Conservation (phyloP, 345 rosid genomes). For the Rhizophora mangle region DNA sequence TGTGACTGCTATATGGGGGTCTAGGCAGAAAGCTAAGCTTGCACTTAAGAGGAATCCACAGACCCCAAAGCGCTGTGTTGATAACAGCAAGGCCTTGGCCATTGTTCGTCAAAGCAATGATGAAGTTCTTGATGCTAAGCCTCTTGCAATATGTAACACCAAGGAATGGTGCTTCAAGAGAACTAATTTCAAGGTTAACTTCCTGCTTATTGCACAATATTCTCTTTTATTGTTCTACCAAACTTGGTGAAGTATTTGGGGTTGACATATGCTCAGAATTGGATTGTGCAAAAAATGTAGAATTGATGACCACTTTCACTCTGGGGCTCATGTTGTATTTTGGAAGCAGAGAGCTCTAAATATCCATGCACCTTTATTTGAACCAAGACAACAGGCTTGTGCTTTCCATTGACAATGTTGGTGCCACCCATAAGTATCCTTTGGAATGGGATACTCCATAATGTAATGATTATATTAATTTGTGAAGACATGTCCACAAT, state of each 20-base stretch:
- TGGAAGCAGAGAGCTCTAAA: no score
- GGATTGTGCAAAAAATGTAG: not conserved
- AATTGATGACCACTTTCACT: no score
- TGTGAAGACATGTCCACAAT: no score
- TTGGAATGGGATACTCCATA: no score
- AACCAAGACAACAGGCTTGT: no score
- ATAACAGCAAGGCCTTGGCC: conserved; percentile 18
- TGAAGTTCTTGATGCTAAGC: conserved; percentile 29
- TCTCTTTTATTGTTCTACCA: conserved; percentile 6
- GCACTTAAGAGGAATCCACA: conserved; percentile 28
- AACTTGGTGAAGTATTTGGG: conserved; percentile 9
- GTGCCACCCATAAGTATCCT: no score
- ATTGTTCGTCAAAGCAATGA: conserved; percentile 12
- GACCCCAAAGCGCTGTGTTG: conserved; percentile 23
- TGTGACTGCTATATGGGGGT: conserved; percentile 38
- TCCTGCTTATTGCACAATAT: conserved; percentile 16
- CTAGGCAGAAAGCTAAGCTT: conserved; percentile 35
- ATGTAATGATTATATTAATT: no score
- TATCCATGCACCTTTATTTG: no score
- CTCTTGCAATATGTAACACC: conserved; percentile 25
- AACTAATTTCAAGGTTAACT: conserved; percentile 58
- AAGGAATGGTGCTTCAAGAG: conserved; percentile 45
- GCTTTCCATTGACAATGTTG: no score
- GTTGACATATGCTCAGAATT: not conserved
- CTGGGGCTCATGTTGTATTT: no score